Evolutionary conservation across 352 stramenopile genomes (phyloP).

Genomic region (Phytophthora pistaciae): DNA sequence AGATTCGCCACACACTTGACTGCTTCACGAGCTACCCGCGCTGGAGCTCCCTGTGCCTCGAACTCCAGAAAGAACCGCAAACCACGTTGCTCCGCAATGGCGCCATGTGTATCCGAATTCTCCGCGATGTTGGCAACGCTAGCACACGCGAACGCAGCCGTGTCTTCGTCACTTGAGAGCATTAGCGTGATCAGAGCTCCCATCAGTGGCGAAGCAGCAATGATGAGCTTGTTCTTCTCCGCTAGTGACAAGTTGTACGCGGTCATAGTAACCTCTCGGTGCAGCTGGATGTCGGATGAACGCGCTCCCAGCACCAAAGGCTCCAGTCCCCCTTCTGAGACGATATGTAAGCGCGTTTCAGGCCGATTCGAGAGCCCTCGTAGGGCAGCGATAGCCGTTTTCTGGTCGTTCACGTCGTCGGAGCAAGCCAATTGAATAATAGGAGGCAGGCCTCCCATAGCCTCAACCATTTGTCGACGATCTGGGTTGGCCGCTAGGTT

Average conservation of each 20-base stretch:
- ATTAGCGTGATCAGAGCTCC: slow-evolving; percentile 88
- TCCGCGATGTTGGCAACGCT: slow-evolving; percentile 95
- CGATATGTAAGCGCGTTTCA: slow-evolving; percentile 88
- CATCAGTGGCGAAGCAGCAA: slow-evolving; percentile 87
- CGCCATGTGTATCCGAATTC: slow-evolving; percentile 88
- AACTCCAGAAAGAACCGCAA: slow-evolving; percentile 85
- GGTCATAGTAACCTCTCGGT: slow-evolving; percentile 91
- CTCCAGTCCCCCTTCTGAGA: slow-evolving; percentile 91
- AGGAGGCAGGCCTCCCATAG: slow-evolving; percentile 92
- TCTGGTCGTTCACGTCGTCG: slow-evolving; percentile 89
- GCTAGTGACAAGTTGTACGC: slow-evolving; percentile 94
- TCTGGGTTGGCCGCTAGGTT: slow-evolving; percentile 93
- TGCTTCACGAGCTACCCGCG: slow-evolving; percentile 61
- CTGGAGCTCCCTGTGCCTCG: slow-evolving; percentile 36
- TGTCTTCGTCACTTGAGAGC: slow-evolving; percentile 77
- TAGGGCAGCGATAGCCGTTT: slow-evolving; percentile 93
- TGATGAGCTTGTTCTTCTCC: slow-evolving; percentile 95
- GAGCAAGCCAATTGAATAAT: slow-evolving; percentile 96
- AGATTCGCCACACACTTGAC: slow-evolving; percentile 85
- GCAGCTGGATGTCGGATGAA: slow-evolving; percentile 78
- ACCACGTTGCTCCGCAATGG: slow-evolving; percentile 80
- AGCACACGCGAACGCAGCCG: slow-evolving; percentile 77
- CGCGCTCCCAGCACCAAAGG: slow-evolving; percentile 86
- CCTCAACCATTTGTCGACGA: slow-evolving; percentile 92
- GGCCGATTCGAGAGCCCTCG: slow-evolving; percentile 88